phyloP scores from a whole-genome alignment of 1,139 yeast species.

The Blastobotrys serpentis region DNA sequence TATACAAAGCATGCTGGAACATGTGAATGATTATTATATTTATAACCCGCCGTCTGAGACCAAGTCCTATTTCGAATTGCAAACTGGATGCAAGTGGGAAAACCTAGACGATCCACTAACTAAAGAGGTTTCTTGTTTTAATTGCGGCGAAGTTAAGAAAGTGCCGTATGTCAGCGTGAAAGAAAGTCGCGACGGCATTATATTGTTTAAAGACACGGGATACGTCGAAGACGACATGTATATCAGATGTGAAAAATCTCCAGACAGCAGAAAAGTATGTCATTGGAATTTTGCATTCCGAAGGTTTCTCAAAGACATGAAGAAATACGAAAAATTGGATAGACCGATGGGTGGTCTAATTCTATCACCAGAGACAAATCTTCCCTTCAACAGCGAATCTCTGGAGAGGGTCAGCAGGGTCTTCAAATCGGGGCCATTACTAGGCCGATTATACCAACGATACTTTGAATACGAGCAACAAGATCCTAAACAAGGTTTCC shows the following conservation, averaged over 20 bases:
- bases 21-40: neutral
- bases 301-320: constrained; percentile 3
- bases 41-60: constrained; percentile 7
- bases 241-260: constrained; percentile 1
- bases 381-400: neutral
- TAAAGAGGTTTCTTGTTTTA: neutral
- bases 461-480: neutral
- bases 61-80: neutral
- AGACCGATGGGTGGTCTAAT: constrained; percentile 1
- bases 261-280: neutral
- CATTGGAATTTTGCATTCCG: constrained; percentile 9
- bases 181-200: neutral
- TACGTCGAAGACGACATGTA: constrained; percentile 6
- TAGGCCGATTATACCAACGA: constrained; percentile 1
- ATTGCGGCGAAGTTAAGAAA: constrained; percentile 1
- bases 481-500: constrained; percentile 1
- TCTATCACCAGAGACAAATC: constrained; percentile 1
- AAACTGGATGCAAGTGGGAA: constrained; percentile 9
- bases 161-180: neutral
- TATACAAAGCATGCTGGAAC: constrained; percentile 5
- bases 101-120: constrained; percentile 5
- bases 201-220: neutral
- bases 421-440: neutral
- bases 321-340: constrained; percentile 7
- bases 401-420: constrained; percentile 1